phyloP scores from a whole-genome alignment of 176 grass and related monocot species.

The Elymus sibiricus region DNA sequence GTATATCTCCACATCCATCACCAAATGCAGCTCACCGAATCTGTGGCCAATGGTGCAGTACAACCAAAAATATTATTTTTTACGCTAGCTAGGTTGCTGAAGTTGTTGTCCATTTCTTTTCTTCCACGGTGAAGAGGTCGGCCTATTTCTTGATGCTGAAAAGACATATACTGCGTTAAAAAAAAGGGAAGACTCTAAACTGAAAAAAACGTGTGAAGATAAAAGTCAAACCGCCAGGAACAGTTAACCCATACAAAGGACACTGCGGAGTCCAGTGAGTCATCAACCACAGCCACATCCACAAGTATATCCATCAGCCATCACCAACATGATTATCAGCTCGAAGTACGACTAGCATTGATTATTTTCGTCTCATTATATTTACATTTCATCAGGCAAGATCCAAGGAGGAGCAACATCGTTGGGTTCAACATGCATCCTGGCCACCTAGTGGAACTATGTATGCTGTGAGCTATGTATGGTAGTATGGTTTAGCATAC shows the following conservation, averaged over 20 bases:
- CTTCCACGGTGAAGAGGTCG: no score
- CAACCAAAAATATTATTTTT: no score
- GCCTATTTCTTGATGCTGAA: no score
- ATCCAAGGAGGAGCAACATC: neutral
- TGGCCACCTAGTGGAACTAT: neutral
- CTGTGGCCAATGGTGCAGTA: no score
- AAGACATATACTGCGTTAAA: neutral
- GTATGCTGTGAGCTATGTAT: no score
- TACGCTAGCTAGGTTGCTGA: no score
- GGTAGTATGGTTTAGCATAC: no score
- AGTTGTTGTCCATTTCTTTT: no score
- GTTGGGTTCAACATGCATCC: neutral
- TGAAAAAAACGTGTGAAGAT: neutral
- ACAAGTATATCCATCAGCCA: neutral
- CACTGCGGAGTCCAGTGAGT: neutral
- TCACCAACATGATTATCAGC: constrained; percentile 11
- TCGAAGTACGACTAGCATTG: no score
- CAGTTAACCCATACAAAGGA: neutral
- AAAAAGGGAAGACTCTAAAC: neutral
- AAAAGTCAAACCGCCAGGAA: neutral
- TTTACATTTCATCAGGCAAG: constrained; percentile 32
- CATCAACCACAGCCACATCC: neutral
- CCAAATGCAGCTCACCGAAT: no score
- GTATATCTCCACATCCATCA: no score
- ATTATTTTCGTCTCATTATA: constrained; percentile 4